Evolutionary conservation across 345 rosid species (phyloP).

Genomic region (Gossypium mustelinum): DNA sequence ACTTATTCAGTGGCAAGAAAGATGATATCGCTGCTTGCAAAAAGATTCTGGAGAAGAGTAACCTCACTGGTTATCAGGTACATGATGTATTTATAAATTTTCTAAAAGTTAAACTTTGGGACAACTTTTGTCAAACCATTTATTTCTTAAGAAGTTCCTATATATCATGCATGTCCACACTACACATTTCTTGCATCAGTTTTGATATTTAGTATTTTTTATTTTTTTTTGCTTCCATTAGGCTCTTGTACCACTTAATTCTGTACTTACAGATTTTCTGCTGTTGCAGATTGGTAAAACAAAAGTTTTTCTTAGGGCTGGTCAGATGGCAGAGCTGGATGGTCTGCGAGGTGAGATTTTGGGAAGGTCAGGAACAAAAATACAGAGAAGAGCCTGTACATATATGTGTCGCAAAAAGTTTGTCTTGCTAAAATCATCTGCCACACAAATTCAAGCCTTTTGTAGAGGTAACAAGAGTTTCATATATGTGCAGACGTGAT

Average conservation of each 20-base stretch:
- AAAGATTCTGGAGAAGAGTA: constrained; percentile 66
- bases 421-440: constrained; percentile 45
- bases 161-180: neutral
- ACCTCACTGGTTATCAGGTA: constrained; percentile 88
- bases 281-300: constrained; percentile 78
- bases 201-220: constrained; percentile 12
- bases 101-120: neutral
- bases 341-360: constrained; percentile 65
- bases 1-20: constrained; percentile 32
- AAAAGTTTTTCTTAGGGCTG: constrained; percentile 92
- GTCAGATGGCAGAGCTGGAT: constrained; percentile 98
- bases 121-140: neutral
- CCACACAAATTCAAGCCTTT: constrained; percentile 59
- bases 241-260: neutral
- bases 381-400: constrained; percentile 68
- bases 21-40: constrained; percentile 75
- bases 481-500: constrained; percentile 4
- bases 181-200: neutral
- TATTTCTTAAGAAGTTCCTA: neutral
- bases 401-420: constrained; percentile 56
- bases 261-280: constrained; percentile 19
- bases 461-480: constrained; percentile 62
- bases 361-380: constrained; percentile 69
- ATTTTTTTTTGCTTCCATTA: neutral
- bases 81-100: neutral